Evolutionary conservation across 2,329 filamentous ascomycete genomes (phyloP).

Genomic region (Calonectria henricotiae): DNA sequence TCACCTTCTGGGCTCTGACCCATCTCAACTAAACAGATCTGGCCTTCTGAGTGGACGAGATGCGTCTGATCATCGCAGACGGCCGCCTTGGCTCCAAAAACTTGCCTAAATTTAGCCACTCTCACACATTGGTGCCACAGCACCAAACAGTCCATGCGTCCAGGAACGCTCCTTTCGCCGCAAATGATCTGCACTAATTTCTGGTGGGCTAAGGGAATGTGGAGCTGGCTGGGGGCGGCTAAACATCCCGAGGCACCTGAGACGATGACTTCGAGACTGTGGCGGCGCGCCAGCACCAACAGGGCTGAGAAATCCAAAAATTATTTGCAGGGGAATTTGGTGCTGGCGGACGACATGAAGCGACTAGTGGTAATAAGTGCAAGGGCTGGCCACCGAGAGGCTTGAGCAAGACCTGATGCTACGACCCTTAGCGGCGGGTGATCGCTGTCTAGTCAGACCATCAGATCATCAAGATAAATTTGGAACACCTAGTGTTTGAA

Average conservation of each 20-base stretch:
- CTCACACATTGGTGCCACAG: not conserved
- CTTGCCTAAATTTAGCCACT: constrained; percentile 5
- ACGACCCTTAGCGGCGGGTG: too few relatives aligned
- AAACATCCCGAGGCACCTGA: not conserved
- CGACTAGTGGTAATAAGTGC: too few relatives aligned
- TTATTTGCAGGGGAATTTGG: not conserved
- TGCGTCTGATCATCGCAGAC: constrained; percentile 1
- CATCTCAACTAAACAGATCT: not conserved
- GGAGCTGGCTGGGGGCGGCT: not conserved
- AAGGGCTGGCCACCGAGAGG: too few relatives aligned
- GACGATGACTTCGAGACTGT: not conserved
- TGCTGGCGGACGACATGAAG: too few relatives aligned
- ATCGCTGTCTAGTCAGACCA: too few relatives aligned
- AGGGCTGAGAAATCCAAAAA: constrained; percentile 16
- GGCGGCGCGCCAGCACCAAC: not conserved
- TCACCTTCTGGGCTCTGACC: not conserved
- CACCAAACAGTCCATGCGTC: not conserved
- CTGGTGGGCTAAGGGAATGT: not conserved
- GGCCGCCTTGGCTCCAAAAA: constrained; percentile 11
- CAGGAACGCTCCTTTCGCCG: constrained; percentile 4
- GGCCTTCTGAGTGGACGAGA: not conserved
- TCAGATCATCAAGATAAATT: too few relatives aligned
- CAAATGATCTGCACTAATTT: constrained; percentile 15
- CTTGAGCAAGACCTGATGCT: too few relatives aligned
- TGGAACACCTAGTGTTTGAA: too few relatives aligned